Evolutionary conservation across 192 early-diverging fungal genomes (phyloP), one percentile per base, ranked within the genome.

Genomic region (Backusella westeae): DNA sequence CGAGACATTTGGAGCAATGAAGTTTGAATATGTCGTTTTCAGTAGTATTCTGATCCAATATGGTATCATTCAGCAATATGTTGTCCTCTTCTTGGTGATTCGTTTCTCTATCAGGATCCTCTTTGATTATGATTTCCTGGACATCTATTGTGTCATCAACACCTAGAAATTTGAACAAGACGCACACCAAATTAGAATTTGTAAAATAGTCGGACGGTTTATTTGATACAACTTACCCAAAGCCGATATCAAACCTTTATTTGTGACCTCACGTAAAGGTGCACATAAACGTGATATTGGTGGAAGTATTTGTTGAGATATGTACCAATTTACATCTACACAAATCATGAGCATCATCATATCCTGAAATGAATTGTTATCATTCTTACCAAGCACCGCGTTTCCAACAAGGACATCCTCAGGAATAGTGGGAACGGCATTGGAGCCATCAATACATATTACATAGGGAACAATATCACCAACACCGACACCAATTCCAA

Each of bases 391-490:
- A 23, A 75, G 4, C 82, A 23, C 21, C 41, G 69, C 76, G 1
- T 91, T 1, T 91, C 88, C 86, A 5, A 89, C 79, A 12, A 68
- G 72, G 7, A 98, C 77, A 56, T 98, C 96, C 39, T 95, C 91
- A 0, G 96, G 95, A 77, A 95, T 95, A 32, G 88, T 88, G 0
- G 98, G 36, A 34, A 96, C 6, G 91, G 84, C 41, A 90, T 89
- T 0, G 94, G 91, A 71, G 94, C 75, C 73, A 1, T 85, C 85
- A 56, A 81, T 77, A 78, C 94, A 95, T 36, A 99, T 95, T 4
- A 98, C 87, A 76, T 97, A 99, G 6, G 96, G 96, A 12, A 99
- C 87, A 0, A 94, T 94, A 75, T 99, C 97, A 19, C 97, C 98
- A 0, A 89, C 81, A 14, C 90, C 83, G 8, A 92, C 87, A 6